Base-by-base conservation (phyloP, 768 basidiomycete species). In the Rhodotorula kratochvilovae region DNA sequence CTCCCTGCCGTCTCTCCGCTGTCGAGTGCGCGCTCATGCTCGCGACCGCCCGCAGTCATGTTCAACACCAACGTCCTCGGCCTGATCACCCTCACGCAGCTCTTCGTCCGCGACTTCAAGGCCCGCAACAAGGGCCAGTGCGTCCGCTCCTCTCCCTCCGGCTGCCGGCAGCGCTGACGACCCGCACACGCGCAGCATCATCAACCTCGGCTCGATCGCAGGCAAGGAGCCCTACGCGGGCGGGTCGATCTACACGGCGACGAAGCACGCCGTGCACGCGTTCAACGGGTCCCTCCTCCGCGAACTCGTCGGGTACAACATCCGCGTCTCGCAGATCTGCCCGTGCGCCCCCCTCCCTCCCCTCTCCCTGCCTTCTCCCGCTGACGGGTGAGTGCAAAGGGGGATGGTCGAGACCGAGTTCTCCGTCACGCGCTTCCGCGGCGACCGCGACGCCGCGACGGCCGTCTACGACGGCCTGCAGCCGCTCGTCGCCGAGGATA, bases 181-280 rank as follows among this genome's bases (percentile, higher is more conserved):
- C 13, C 12, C 29, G 2, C 62, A n/a, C 62, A n/a, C 36, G 10
- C 23, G 35, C 33, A 73, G 72, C 82, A 83, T 99, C 76, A 97
- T 99, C 82, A 95, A 96, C 81, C 83, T 99, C 61, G 94, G 96
- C 15, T 95, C 92, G 19, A 86, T 99, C 68, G 94, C 96, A 21
- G 93, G 90, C 60, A 82, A n/a, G 27, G 58, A 59, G 58, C 58
- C 58, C 0, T 59, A 59, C 58, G 58, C 58, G 21, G 94, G 93
- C 39, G 96, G 94, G 15, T 85, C 88, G 72, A 90, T 97, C 76
- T 98, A 96, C 81, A 91, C 88, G 71, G 95, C 95, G 10, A 94
- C 93, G 23, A 92, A 83, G 68, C 78, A 80, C 63, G 83, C 83
- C 31, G 89, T 99, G 15, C 85, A 85, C 58, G 90, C 94, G 5